Percentiles rank a stretch among this genome's conserved stretches.
These are phyloP conservation scores for Crucibulum laeve DNA, from an alignment of 768 basidiomycete genomes.

Conservation along the genomic window DNA sequence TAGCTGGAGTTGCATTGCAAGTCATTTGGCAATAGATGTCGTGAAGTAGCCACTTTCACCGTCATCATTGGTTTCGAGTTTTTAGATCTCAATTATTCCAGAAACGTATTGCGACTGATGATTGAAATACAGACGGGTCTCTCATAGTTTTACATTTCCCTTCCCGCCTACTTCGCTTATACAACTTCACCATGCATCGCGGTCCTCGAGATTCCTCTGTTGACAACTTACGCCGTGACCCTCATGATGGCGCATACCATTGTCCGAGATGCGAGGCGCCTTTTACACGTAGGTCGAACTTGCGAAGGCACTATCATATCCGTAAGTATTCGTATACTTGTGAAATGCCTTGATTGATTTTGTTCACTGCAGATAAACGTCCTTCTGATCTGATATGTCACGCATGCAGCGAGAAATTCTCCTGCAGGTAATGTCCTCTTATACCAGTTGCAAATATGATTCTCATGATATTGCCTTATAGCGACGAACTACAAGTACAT, in stretches of 20 bases:
- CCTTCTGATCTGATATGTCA: conserved; percentile 19
- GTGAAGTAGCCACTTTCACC: too few relatives aligned
- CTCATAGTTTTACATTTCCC: too few relatives aligned
- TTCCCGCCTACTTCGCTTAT: too few relatives aligned
- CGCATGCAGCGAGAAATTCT: conserved; percentile 18
- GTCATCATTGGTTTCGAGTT: too few relatives aligned
- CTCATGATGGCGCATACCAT: conserved; percentile 28
- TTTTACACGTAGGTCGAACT: conserved; percentile 30
- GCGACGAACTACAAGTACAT: conserved; percentile 5
- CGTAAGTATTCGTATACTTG: conserved; percentile 23
- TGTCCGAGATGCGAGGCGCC: conserved; percentile 30
- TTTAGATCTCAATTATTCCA: too few relatives aligned
- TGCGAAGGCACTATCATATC: conserved; percentile 29
- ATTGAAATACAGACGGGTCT: too few relatives aligned
- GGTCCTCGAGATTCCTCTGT: too few relatives aligned
- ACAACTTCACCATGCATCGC: too few relatives aligned
- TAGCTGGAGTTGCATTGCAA: too few relatives aligned
- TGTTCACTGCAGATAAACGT: conserved; percentile 17
- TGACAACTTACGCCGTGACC: conserved; percentile 26
- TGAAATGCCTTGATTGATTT: conserved; percentile 6
- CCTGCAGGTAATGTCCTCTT: conserved; percentile 12
- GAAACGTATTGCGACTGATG: too few relatives aligned
- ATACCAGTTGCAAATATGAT: neutral
- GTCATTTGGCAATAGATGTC: too few relatives aligned
- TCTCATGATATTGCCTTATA: conserved; percentile 1